Conservation (phyloP, 2,329 filamentous ascomycete genomes). For the Clonostachys rosea region DNA sequence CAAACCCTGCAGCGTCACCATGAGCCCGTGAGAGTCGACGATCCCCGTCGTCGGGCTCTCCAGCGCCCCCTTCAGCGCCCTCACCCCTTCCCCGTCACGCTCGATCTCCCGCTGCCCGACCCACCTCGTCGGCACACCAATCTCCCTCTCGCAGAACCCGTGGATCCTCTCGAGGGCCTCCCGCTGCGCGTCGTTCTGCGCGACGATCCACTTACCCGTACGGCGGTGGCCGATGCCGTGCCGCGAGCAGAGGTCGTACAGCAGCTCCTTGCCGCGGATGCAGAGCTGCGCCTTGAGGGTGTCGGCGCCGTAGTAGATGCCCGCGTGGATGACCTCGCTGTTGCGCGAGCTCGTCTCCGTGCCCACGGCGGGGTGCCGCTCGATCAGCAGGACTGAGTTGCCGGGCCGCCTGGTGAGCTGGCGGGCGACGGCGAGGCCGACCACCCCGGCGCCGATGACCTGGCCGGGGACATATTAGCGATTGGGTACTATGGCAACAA, state of each 20-base stretch:
- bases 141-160: conserved; percentile 28
- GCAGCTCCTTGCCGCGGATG: conserved; percentile 66
- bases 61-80: conserved; percentile 68
- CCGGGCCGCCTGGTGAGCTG: conserved; percentile 61
- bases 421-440: conserved; percentile 76
- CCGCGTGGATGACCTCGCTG: conserved; percentile 94
- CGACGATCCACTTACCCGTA: conserved; percentile 92
- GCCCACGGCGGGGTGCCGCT: conserved; percentile 70
- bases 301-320: conserved; percentile 77
- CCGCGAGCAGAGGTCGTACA: conserved; percentile 73
- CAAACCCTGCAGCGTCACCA: conserved; percentile 72
- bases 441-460: conserved; percentile 58
- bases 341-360: conserved; percentile 88
- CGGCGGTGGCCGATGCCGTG: conserved; percentile 66
- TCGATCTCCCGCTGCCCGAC: conserved; percentile 58
- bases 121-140: conserved; percentile 68
- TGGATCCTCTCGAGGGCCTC: conserved; percentile 52
- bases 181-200: conserved; percentile 70
- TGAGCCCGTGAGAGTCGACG: conserved; percentile 79
- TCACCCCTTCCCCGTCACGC: conserved; percentile 68
- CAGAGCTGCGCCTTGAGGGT: conserved; percentile 84
- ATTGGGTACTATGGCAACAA: neutral
- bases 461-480: conserved; percentile 11
- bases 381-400: conserved; percentile 70
- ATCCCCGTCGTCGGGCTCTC: conserved; percentile 87